phyloP scores from a whole-genome alignment of 2,329 filamentous ascomycete species.

The Epichloe sp. region DNA sequence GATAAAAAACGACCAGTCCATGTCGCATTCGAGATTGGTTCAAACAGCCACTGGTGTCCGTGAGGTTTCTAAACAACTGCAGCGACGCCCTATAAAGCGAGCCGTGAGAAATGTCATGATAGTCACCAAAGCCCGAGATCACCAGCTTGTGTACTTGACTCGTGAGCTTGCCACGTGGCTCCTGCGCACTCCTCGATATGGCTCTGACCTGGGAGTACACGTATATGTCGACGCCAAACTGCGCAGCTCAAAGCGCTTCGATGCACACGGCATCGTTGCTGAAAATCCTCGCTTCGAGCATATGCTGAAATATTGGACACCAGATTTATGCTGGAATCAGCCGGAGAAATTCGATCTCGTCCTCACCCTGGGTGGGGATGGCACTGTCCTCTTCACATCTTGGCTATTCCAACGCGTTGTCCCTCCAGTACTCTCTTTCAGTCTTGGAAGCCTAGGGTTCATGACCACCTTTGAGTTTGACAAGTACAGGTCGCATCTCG shows the following conservation, averaged over 20 bases:
- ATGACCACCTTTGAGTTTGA: slow-evolving; percentile 80
- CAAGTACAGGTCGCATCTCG: slow-evolving; percentile 74
- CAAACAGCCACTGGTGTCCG: slow-evolving; percentile 91
- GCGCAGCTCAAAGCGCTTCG: slow-evolving; percentile 75
- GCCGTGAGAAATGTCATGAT: slow-evolving; percentile 96
- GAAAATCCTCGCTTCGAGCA: slow-evolving; percentile 63
- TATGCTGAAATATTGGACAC: slow-evolving; percentile 93
- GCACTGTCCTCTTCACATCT: slow-evolving; percentile 76
- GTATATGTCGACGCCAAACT: slow-evolving; percentile 98
- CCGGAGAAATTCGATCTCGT: slow-evolving; percentile 96
- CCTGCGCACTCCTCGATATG: slow-evolving; percentile 77
- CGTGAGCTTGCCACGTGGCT: slow-evolving; percentile 81
- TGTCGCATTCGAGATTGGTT: slow-evolving; percentile 87
- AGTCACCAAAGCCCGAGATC: slow-evolving; percentile 93
- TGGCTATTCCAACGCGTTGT: slow-evolving; percentile 89
- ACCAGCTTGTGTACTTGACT: slow-evolving; percentile 79
- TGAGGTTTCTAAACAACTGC: slow-evolving; percentile 90
- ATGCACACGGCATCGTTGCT: slow-evolving; percentile 56
- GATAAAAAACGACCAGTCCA: slow-evolving; percentile 74
- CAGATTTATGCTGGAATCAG: slow-evolving; percentile 84
- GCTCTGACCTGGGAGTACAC: slow-evolving; percentile 78
- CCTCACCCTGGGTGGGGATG: slow-evolving; percentile 73
- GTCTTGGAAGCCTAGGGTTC: slow-evolving; percentile 75
- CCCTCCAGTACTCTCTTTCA: slow-evolving; percentile 73
- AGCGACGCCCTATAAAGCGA: slow-evolving; percentile 80